Conservation (phyloP, 2,329 filamentous ascomycete genomes). For the Aurifilum marmelostoma region DNA sequence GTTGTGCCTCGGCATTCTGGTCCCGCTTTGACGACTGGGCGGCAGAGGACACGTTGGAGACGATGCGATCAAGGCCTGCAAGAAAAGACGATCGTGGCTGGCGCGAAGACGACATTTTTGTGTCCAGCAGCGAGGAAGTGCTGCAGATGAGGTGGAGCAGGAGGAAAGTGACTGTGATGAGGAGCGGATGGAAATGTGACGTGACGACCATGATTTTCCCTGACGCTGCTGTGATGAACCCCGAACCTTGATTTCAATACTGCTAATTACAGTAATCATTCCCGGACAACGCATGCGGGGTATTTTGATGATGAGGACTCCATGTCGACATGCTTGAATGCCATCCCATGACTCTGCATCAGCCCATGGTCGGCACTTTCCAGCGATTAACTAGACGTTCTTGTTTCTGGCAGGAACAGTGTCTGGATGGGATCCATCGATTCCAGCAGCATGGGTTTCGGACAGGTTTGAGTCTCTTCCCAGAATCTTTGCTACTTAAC, state of each 20-base stretch:
- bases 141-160: neutral
- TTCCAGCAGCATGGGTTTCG: too few relatives aligned
- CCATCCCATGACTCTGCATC: neutral
- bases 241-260: neutral
- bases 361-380: neutral
- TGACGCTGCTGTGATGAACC: neutral
- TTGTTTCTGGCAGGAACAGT: neutral
- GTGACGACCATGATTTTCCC: neutral
- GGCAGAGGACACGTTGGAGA: constrained; percentile 21
- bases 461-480: too few relatives aligned
- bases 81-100: constrained; percentile 21
- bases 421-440: too few relatives aligned
- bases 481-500: too few relatives aligned
- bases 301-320: neutral
- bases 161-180: neutral
- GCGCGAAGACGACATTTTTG: neutral
- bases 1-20: neutral
- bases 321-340: neutral
- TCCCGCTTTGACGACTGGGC: constrained; percentile 7
- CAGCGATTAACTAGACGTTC: neutral
- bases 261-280: too few relatives aligned
- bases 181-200: neutral
- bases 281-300: neutral
- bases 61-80: constrained; percentile 17
- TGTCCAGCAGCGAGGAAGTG: neutral